Evolutionary conservation across 352 stramenopile genomes (phyloP).

Genomic region (Globisporangium heterothallicum): DNA sequence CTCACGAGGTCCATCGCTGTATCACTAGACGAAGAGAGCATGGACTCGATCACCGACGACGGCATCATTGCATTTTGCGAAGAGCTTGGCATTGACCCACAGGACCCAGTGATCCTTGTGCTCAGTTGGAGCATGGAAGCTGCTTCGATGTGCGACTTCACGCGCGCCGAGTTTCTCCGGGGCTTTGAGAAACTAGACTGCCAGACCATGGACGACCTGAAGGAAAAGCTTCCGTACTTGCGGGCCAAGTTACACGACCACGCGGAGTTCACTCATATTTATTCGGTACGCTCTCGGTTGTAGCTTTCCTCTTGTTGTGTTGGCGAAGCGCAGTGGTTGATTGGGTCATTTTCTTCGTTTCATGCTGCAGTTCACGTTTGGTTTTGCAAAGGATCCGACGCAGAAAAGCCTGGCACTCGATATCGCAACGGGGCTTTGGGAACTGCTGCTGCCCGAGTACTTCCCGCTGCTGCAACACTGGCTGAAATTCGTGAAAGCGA

Average conservation of each 20-base stretch:
- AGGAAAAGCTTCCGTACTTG: constrained; percentile 41
- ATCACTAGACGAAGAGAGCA: constrained; percentile 55
- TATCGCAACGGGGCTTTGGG: constrained; percentile 65
- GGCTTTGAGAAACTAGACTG: constrained; percentile 73
- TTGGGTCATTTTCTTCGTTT: constrained; percentile 5
- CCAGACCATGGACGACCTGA: constrained; percentile 46
- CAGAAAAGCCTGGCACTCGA: constrained; percentile 80
- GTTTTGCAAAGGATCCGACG: constrained; percentile 76
- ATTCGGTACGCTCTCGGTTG: constrained; percentile 66
- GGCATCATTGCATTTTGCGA: constrained; percentile 74
- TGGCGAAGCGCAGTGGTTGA: no score
- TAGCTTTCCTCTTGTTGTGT: no score
- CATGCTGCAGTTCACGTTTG: constrained; percentile 62
- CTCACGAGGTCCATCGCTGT: no score
- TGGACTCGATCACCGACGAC: constrained; percentile 70
- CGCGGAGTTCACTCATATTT: constrained; percentile 68
- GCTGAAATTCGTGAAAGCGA: constrained; percentile 53
- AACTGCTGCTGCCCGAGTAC: constrained; percentile 57
- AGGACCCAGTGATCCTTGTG: constrained; percentile 78
- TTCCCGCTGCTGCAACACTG: constrained; percentile 67
- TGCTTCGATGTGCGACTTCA: constrained; percentile 74
- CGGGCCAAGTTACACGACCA: constrained; percentile 40
- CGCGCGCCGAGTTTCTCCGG: constrained; percentile 58
- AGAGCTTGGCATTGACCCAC: constrained; percentile 57
- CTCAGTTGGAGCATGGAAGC: constrained; percentile 80